Evolutionary conservation across 176 grass and related monocot genomes (phyloP), one percentile per base, ranked within the genome.

Genomic region (Chloris gayana): DNA sequence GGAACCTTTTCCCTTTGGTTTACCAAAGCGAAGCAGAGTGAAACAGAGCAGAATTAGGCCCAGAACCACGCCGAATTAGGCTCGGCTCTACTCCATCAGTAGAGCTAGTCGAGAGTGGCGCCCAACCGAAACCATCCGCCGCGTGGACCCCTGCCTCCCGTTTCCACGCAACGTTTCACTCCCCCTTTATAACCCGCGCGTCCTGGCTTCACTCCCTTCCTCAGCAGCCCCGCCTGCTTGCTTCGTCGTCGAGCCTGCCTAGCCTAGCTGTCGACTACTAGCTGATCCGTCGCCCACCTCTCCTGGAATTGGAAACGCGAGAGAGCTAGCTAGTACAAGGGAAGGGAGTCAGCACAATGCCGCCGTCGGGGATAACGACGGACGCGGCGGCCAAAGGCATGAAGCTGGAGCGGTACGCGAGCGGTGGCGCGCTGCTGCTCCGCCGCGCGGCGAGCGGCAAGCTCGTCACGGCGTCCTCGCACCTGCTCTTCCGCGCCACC

Each of bases 401-500:
- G 59, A 94, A 82, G 77, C 77, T 98, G 70, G 92, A 97, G 77
- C 83, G 90, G 17, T 86, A 94, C 85, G 74, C 84, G 25, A 89
- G 84, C 85, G 83, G 89, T 0, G 60, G 79, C 41, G 85, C 88
- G 27, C 61, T 86, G 81, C 84, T 89, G 59, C 82, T 88, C 38
- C 91, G 91, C 2, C 88, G 88, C 1, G 88, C 70, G 70, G 68
- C 81, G n/a, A 88, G 88, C 77, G 79, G 70, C 56, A 94, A 94
- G 79, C 14, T 94, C 70, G 75, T 88, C 66, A n/a, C 88, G 35
- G 76, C 89, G 30, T 91, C 91, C 5, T 90, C 89, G 64, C 73
- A 84, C 72, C 77, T 94, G 53, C 86, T 90, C 68, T 94, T 97
- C 89, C 89, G 89, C 82, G 71, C 70, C 79, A 83, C 83, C 82